phyloP scores from a whole-genome alignment of 2,329 filamentous ascomycete genomes.

The Ampelomyces quisqualis region DNA sequence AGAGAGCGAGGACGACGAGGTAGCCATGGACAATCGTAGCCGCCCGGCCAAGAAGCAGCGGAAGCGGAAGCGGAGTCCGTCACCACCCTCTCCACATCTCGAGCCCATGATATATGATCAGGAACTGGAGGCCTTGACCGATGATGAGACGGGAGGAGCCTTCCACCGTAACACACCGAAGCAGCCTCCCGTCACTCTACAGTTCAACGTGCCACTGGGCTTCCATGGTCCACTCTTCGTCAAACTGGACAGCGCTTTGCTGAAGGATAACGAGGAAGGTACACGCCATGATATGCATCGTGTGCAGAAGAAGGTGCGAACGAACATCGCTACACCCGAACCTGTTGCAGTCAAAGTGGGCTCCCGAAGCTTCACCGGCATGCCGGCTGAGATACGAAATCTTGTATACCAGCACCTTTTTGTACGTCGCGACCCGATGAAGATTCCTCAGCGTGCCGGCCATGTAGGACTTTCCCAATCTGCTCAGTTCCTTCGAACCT shows the following conservation, averaged over 20 bases:
- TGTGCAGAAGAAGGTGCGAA: constrained; percentile 8
- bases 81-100: constrained; percentile 39
- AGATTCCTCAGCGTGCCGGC: constrained; percentile 29
- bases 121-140: constrained; percentile 29
- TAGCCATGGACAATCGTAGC: constrained; percentile 18
- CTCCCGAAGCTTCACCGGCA: constrained; percentile 26
- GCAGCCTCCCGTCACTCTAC: constrained; percentile 41
- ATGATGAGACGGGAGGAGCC: constrained; percentile 25
- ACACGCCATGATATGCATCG: constrained; percentile 19
- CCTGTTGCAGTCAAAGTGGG: background rate
- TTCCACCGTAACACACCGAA: constrained; percentile 17
- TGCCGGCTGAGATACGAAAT: constrained; percentile 50
- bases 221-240: constrained; percentile 50
- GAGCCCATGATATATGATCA: constrained; percentile 37
- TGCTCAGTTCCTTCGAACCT: constrained; percentile 50
- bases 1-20: constrained; percentile 34
- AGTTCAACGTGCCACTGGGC: constrained; percentile 50
- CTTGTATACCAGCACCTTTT: constrained; percentile 51
- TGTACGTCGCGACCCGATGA: constrained; percentile 36
- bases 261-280: constrained; percentile 14
- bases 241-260: constrained; percentile 40
- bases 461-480: constrained; percentile 40
- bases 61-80: constrained; percentile 42
- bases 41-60: constrained; percentile 20
- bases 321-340: background rate